Base-by-base conservation (phyloP, 495 filamentous ascomycete genomes). In the Poronia punctata region DNA sequence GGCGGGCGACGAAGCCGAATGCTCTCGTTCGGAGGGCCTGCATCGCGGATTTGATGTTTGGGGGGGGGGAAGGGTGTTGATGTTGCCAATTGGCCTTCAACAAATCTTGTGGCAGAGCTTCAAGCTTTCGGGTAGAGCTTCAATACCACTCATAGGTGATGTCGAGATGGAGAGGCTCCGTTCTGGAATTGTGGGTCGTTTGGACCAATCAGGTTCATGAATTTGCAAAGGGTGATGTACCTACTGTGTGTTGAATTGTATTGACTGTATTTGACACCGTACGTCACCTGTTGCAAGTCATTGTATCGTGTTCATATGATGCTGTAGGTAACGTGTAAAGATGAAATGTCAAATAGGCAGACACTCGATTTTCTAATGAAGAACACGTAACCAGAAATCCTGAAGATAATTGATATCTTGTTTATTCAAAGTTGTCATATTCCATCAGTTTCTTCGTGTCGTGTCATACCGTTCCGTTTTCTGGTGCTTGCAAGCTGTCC, bases 11-110 rank as follows among this genome's bases (percentile, higher is more conserved):
- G n/a, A n/a, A n/a, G 55, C 53, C 54, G 19, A 46, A 57, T 27
- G 52, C 61, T 45, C 61, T 59, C 22, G 64, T 65, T 54, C 69
- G 63, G 38, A 70, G 50, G 43, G 69, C 64, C 47, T 60, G 61
- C 69, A 72, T 72, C 41, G 45, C 54, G 49, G 25, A 16, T 44
- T 27, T 29, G 36, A n/a, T n/a, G n/a, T n/a, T n/a, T n/a, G n/a
- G n/a, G n/a, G n/a, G n/a, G n/a, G n/a, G n/a, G n/a, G n/a, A n/a
- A n/a, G n/a, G 37, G 46, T 52, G 45, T 37, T 52, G 34, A 43
- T 27, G 22, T 27, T 55, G 43, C 41, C 52, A 55, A 58, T 58
- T 48, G 49, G 46, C 45, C n/a, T 45, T 52, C 36, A 34, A 33
- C 27, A 40, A 38, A 40, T 5, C 33, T 39, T 32, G 43, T 28